Evolutionary conservation across 495 filamentous ascomycete genomes (phyloP).

Genomic region (Lichina pygmaea): DNA sequence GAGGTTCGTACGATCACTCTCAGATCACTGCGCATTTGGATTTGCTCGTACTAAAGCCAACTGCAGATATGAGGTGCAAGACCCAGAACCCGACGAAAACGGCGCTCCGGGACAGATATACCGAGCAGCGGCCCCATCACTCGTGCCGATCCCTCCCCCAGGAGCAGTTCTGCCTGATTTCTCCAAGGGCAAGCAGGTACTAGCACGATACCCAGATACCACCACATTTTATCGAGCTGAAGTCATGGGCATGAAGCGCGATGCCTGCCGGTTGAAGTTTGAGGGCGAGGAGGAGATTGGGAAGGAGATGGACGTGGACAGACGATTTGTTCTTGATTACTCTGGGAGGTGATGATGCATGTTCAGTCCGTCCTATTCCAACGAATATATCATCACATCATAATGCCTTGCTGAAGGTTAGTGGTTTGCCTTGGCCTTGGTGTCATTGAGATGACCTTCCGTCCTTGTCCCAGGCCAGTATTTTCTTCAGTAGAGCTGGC

Average conservation of each 20-base stretch:
- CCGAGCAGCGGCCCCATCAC: slow-evolving; percentile 46
- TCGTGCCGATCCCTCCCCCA: slow-evolving; percentile 57
- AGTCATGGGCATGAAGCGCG: slow-evolving; percentile 51
- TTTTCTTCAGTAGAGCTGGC: no score
- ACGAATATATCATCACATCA: no score
- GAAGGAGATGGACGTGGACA: slow-evolving; percentile 48
- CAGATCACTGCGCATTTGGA: background rate
- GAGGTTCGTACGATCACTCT: slow-evolving; percentile 15
- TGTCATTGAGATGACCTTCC: no score
- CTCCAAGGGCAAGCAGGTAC: slow-evolving; percentile 48
- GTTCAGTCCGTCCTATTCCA: no score
- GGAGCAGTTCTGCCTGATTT: slow-evolving; percentile 29
- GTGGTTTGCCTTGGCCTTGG: no score
- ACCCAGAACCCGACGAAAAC: slow-evolving; percentile 67
- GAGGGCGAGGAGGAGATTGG: slow-evolving; percentile 60
- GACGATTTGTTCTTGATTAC: slow-evolving; percentile 48
- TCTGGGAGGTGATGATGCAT: background rate
- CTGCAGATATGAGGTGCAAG: slow-evolving; percentile 68
- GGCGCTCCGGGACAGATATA: slow-evolving; percentile 45
- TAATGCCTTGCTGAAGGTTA: no score
- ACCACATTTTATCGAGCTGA: slow-evolving; percentile 95
- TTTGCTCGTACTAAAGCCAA: background rate
- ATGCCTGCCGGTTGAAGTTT: slow-evolving; percentile 39
- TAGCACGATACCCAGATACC: slow-evolving; percentile 71
- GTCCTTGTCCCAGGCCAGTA: no score